Evolutionary conservation across 1,139 yeast species (phyloP), one percentile per base, ranked within the genome.

Genomic region (Zygoascus meyerae): DNA sequence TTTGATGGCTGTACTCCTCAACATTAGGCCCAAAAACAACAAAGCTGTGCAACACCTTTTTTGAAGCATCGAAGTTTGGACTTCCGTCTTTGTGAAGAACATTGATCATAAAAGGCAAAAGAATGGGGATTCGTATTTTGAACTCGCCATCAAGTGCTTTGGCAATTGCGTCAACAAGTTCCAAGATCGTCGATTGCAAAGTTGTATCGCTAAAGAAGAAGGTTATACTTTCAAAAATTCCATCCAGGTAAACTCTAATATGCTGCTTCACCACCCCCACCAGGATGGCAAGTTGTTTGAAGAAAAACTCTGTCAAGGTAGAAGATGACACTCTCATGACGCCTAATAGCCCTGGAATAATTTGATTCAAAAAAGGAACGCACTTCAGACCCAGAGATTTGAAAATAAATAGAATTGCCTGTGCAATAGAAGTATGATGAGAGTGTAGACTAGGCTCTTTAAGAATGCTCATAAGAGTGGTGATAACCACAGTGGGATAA

Each of bases 401-500:
- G 70, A 89, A 89, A 44, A 92, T 87, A 60, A 86, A 83, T 77
- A 90, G 83, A 42, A 92, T 84, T 0, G 97, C 95, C 58, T 87
- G 95, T 10, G 89, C 86, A 32, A 87, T 95, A 38, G 86, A 83
- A 5, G 92, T 85, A 62, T 94, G 97, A 59, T 90, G 95, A 0
- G 86, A 73, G 12, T 86, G 81, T 50, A 92, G 72, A 0, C 97
- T 86, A 1, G 86, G 80, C 63, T 94, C 98, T 54, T 83, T 83
- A 44, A 92, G 68, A 21, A 92, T 82, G 51, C 82, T 84, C 81
- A 90, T 78, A 52, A 94, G 69, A 14, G 89, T 86, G 33, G 81
- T 82, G 38, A 92, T 86, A 1, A 94, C 97, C 17, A 94, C 97
- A 0, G 97, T 89, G 2, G 97, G 97, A 59, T 87, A 90, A 59